Base-by-base conservation (phyloP, 2,329 filamentous ascomycete genomes). In the Lomentospora prolificans region DNA sequence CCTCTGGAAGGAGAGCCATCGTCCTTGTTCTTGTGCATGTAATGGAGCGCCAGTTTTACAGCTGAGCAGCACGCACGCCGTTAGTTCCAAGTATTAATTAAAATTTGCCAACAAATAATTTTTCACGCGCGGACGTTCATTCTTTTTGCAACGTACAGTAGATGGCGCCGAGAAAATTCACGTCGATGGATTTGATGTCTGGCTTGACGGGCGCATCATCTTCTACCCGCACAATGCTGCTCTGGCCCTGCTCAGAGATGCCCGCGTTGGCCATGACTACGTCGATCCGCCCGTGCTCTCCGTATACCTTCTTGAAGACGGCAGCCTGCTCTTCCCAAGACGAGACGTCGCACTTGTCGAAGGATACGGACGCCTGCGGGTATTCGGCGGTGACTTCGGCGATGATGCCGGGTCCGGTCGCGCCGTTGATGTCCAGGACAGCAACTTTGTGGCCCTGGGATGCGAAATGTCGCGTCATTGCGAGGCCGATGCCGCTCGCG, bases 191-290 rank as follows among this genome's bases (percentile, higher is more conserved):
- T 19, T 58, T 64, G 33, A 74, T 55, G n/a, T 63, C 61, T 39
- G 71, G 70, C 59, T 70, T 67, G 8, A 58, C 57, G 2, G 69
- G 69, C 46, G 58, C 64, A 2, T 64, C 66, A 8, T 61, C 61
- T 57, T 65, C 65, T 5, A 64, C 60, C 0, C 57, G 57, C 27
- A 59, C 60, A 6, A 69, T 39, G 17, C 63, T 65, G 39, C 64
- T 66, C 3, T 53, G 54, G 1, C 69, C 72, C 54, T 69, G 66
- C 61, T 74, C 72, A 0, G 72, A 72, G 31, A 79, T 70, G 1
- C 75, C 76, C 0, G 76, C 75, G 60, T 78, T 78, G 25, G 75
- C 75, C 62, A 77, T 71, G 5, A 77, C 75, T 3, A 76, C 60
- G 57, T 79, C 74, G 17, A 78, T 58, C 9, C 55, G 54, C 5